Percentiles rank a stretch among this genome's conserved stretches.
These are phyloP conservation scores for Xylaria cubensis DNA, from an alignment of 495 filamentous ascomycete genomes.

Conservation along the genomic window DNA sequence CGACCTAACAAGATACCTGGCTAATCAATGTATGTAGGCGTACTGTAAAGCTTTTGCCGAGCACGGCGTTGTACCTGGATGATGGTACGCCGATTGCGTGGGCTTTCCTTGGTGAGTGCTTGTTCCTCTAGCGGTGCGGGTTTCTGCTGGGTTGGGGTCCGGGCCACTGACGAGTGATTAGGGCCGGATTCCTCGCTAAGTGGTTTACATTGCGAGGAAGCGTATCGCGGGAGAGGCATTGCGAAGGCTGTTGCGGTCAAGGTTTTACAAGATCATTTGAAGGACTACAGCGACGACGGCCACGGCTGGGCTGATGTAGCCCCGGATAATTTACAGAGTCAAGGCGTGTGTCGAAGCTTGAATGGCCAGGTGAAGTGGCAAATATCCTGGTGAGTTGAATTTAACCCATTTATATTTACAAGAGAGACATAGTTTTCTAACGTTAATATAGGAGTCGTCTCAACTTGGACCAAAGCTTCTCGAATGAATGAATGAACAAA, in stretches of 20 bases:
- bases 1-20: neutral
- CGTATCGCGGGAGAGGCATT: conserved; percentile 51
- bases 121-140: neutral
- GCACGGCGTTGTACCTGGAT: conserved; percentile 41
- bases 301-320: conserved; percentile 53
- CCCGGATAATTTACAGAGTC: conserved; percentile 47
- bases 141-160: neutral
- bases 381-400: conserved; percentile 50
- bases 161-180: neutral
- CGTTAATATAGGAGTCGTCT: conserved; percentile 32
- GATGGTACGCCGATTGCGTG: conserved; percentile 50
- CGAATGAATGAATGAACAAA: conserved; percentile 30
- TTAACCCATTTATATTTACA: neutral
- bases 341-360: conserved; percentile 52
- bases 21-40: conserved; percentile 29
- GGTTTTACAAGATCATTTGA: conserved; percentile 48
- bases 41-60: conserved; percentile 47
- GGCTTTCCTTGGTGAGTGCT: conserved; percentile 46
- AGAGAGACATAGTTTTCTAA: conserved; percentile 18
- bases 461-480: conserved; percentile 36
- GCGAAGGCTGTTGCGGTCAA: conserved; percentile 52
- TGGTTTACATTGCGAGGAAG: conserved; percentile 41
- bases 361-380: conserved; percentile 47
- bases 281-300: conserved; percentile 46
- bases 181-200: conserved; percentile 40